phyloP scores from a whole-genome alignment of 192 early-diverging fungal genomes.

The Haplosporangium gracile region DNA sequence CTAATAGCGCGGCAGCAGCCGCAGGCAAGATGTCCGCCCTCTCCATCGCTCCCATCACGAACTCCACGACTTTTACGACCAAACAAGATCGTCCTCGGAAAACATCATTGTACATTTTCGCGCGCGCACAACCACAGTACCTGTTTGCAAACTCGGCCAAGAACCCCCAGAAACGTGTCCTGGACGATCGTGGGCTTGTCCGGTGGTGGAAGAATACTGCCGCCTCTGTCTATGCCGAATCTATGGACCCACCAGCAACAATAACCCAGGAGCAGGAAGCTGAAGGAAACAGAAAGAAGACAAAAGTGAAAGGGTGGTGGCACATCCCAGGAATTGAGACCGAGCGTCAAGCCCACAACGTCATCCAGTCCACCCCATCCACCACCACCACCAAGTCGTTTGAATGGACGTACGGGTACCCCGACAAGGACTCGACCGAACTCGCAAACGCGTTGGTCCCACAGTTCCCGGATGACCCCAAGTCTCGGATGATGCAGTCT shows the following conservation, averaged over 20 bases:
- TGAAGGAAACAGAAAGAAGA: background rate
- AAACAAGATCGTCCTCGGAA: background rate
- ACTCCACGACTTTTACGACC: background rate
- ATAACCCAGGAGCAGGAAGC: constrained; percentile 14
- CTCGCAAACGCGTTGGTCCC: constrained; percentile 36
- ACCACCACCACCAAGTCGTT: constrained; percentile 22
- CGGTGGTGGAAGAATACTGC: constrained; percentile 80
- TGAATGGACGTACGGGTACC: constrained; percentile 56
- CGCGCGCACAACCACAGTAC: constrained; percentile 88
- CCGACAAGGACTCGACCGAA: constrained; percentile 35
- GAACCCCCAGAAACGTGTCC: constrained; percentile 72
- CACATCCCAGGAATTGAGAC: constrained; percentile 68
- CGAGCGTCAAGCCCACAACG: constrained; percentile 43
- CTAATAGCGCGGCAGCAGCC: background rate
- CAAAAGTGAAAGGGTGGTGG: constrained; percentile 57
- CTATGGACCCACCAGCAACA: background rate
- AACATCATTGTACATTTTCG: constrained; percentile 76
- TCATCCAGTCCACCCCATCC: constrained; percentile 30
- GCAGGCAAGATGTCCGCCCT: background rate
- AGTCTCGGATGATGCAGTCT: constrained; percentile 43
- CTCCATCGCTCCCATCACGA: background rate
- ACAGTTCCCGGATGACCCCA: constrained; percentile 45
- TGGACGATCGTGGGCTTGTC: constrained; percentile 75
- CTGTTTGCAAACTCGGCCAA: constrained; percentile 80
- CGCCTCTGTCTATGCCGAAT: constrained; percentile 20